Evolutionary conservation across 2,329 filamentous ascomycete species (phyloP).

Genomic region (Colletotrichum tabaci): DNA sequence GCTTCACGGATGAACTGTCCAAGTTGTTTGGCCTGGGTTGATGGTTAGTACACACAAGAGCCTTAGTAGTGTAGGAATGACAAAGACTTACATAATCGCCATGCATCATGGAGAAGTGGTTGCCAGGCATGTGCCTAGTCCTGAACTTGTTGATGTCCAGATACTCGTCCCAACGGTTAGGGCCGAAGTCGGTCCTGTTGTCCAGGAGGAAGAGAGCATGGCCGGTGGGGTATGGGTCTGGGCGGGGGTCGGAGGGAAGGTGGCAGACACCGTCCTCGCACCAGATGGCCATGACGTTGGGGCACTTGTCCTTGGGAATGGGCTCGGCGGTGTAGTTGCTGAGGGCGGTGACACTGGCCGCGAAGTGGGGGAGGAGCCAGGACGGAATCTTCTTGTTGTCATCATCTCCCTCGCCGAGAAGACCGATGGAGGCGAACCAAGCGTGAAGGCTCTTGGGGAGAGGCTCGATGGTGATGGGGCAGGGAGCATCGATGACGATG

Average conservation of each 20-base stretch:
- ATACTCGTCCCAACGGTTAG: constrained; percentile 79
- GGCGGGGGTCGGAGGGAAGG: constrained; percentile 74
- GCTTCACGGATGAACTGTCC: constrained; percentile 54
- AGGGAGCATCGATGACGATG: constrained; percentile 77
- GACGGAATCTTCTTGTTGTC: constrained; percentile 71
- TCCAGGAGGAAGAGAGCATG: constrained; percentile 80
- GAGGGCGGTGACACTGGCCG: constrained; percentile 76
- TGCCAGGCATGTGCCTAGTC: constrained; percentile 77
- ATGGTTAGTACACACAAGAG: constrained; percentile 40
- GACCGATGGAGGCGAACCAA: constrained; percentile 81
- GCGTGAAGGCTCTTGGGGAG: constrained; percentile 76
- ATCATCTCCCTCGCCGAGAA: constrained; percentile 74
- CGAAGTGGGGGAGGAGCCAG: constrained; percentile 84
- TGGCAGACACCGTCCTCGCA: constrained; percentile 82
- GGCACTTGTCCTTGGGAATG: constrained; percentile 71
- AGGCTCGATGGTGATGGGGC: constrained; percentile 77
- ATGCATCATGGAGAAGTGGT: constrained; percentile 86
- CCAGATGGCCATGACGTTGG: constrained; percentile 77
- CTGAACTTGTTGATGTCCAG: constrained; percentile 73
- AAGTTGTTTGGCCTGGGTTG: constrained; percentile 52
- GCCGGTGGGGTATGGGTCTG: constrained; percentile 71
- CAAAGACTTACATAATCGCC: constrained; percentile 59
- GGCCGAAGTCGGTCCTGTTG: constrained; percentile 79
- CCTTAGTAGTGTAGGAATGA: too few relatives aligned
- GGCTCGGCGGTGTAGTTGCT: constrained; percentile 78